phyloP scores from a whole-genome alignment of 2,329 filamentous ascomycete genomes.

The Endoconidiophora laricicola region DNA sequence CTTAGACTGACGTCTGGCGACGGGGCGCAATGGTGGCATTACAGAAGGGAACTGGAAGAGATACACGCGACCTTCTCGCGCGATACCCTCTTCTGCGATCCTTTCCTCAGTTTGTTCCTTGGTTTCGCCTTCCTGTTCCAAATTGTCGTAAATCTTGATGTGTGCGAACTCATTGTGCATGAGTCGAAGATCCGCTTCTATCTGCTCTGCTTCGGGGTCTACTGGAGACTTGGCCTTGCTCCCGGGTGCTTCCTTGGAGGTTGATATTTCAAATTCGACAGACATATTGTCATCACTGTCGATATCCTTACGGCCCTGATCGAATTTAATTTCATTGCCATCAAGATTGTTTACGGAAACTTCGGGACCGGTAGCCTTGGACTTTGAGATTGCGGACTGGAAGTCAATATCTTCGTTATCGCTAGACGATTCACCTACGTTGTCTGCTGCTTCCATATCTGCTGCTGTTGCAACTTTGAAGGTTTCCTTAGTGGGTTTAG shows the following conservation, averaged over 20 bases:
- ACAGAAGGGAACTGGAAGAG: conserved; percentile 49
- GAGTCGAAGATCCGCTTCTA: conserved; percentile 24
- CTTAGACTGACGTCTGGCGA: conserved; percentile 14
- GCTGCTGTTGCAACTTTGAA: conserved; percentile 10
- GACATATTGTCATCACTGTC: conserved; percentile 17
- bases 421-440: conserved; percentile 8
- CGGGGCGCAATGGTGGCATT: conserved; percentile 33
- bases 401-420: conserved; percentile 13
- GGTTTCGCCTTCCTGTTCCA: conserved; percentile 7
- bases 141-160: conserved; percentile 9
- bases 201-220: conserved; percentile 17
- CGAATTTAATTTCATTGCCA: conserved; percentile 29
- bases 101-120: conserved; percentile 13
- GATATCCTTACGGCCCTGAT: conserved; percentile 18
- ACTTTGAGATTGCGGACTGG: conserved; percentile 12
- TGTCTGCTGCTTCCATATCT: conserved; percentile 10
- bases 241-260: conserved; percentile 18
- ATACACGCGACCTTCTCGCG: conserved; percentile 37
- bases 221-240: conserved; percentile 14
- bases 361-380: conserved; percentile 23
- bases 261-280: conserved; percentile 14
- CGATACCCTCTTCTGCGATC: conserved; percentile 9
- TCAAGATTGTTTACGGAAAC: conserved; percentile 36
- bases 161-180: conserved; percentile 24
- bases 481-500: conserved; percentile 11